These are phyloP conservation scores for Wallacemonas rigidus DNA, from an alignment of 208 protist species.

Conservation along the genomic window DNA sequence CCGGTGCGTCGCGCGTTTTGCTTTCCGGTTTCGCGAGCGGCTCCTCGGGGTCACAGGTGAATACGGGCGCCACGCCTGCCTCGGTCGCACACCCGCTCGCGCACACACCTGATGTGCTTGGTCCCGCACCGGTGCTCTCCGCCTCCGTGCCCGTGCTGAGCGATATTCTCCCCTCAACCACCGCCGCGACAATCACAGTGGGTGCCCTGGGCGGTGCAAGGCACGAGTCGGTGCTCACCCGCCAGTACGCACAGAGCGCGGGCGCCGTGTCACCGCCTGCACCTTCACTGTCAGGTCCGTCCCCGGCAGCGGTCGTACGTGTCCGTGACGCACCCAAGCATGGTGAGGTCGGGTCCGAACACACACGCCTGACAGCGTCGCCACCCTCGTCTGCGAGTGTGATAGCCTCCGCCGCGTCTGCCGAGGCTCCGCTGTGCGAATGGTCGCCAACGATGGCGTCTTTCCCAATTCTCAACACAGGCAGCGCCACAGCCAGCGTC, in stretches of 20 bases:
- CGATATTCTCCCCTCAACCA: neutral
- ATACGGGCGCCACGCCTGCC: neutral
- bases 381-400: neutral
- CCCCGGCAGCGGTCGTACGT: neutral
- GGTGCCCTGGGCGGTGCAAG: neutral
- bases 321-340: neutral
- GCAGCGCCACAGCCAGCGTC: neutral
- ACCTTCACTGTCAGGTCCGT: neutral
- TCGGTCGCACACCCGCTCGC: neutral
- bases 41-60: neutral
- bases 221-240: neutral
- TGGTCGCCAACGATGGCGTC: slow-evolving; percentile 8
- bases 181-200: neutral
- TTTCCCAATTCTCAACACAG: slow-evolving; percentile 1
- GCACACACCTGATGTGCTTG: neutral
- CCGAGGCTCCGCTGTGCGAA: neutral
- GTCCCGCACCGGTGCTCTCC: neutral
- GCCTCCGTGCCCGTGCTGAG: slow-evolving; percentile 4
- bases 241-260: neutral
- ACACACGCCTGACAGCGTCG: neutral
- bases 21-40: slow-evolving; percentile 15
- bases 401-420: neutral
- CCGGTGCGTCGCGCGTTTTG: slow-evolving; percentile 12
- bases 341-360: neutral
- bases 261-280: neutral